phyloP scores from a whole-genome alignment of 768 basidiomycete genomes.

The Symmetrospora coprosmae region DNA sequence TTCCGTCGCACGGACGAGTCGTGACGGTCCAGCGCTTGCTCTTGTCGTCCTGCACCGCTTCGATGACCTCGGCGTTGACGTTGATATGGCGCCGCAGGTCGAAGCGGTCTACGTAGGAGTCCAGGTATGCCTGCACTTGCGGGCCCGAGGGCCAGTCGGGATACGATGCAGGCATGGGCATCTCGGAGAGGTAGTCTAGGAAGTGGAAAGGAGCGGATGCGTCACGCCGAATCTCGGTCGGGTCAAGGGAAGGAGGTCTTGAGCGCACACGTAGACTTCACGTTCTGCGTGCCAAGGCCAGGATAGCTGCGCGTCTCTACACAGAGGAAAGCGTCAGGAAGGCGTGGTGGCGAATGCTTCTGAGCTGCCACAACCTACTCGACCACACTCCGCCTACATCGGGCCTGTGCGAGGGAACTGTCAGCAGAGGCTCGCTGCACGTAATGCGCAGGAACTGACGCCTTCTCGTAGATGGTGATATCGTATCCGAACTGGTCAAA shows the following conservation, averaged over 20 bases:
- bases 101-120: slow-evolving; percentile 7
- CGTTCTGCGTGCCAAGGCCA: slow-evolving; percentile 17
- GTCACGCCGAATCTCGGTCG: background rate
- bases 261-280: slow-evolving; percentile 2
- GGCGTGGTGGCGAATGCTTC: background rate
- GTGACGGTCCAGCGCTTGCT: slow-evolving; percentile 8
- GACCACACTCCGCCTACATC: slow-evolving; percentile 21
- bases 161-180: slow-evolving; percentile 11
- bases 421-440: background rate
- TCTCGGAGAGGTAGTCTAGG: slow-evolving; percentile 17
- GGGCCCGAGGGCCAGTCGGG: background rate
- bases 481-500: slow-evolving; percentile 12
- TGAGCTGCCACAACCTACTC: no score
- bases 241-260: background rate
- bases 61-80: background rate
- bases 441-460: background rate
- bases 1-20: slow-evolving; percentile 1
- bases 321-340: background rate
- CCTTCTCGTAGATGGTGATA: slow-evolving; percentile 12
- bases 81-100: slow-evolving; percentile 1
- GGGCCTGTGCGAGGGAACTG: background rate
- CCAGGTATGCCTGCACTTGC: slow-evolving; percentile 14
- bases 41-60: background rate
- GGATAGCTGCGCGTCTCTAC: slow-evolving; percentile 17
- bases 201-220: background rate